Percentiles rank a stretch among this genome's conserved stretches.
phyloP scores from a whole-genome alignment of 1,284 basidiomycete species.

The Trichosporon faecale region DNA sequence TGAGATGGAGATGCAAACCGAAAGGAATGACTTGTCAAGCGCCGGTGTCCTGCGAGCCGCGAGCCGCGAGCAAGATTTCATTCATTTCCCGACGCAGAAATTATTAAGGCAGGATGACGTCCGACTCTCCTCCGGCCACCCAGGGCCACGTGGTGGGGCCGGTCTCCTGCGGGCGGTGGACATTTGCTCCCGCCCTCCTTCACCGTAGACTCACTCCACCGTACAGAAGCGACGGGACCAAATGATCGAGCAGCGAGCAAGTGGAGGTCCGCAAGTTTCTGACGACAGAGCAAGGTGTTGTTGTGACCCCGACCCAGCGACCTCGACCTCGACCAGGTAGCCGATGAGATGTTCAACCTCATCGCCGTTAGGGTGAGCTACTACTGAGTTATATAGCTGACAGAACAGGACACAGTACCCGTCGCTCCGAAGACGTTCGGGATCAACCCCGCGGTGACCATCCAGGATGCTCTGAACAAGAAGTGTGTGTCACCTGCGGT shows the following conservation, averaged over 20 bases:
- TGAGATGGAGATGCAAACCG: neutral
- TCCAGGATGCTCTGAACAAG: slow-evolving; percentile 50
- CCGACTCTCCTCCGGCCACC: neutral
- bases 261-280: slow-evolving; percentile 14
- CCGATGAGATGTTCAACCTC: slow-evolving; percentile 45
- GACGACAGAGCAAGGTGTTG: neutral
- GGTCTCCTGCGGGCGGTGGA: neutral
- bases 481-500: slow-evolving; percentile 39
- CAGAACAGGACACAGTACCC: slow-evolving; percentile 50
- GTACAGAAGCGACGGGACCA: slow-evolving; percentile 8
- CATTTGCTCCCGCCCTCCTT: neutral
- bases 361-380: slow-evolving; percentile 41
- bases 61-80: slow-evolving; percentile 10
- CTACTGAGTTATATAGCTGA: slow-evolving; percentile 12
- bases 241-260: neutral
- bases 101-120: slow-evolving; percentile 4
- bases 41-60: neutral
- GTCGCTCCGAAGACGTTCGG: slow-evolving; percentile 50
- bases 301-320: neutral
- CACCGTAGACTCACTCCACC: no score
- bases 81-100: slow-evolving; percentile 11
- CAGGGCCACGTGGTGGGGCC: neutral
- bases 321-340: no score
- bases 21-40: neutral
- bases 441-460: slow-evolving; percentile 41